Conservation (phyloP, 768 basidiomycete genomes). For the Pleurotus salmoneostramineus region DNA sequence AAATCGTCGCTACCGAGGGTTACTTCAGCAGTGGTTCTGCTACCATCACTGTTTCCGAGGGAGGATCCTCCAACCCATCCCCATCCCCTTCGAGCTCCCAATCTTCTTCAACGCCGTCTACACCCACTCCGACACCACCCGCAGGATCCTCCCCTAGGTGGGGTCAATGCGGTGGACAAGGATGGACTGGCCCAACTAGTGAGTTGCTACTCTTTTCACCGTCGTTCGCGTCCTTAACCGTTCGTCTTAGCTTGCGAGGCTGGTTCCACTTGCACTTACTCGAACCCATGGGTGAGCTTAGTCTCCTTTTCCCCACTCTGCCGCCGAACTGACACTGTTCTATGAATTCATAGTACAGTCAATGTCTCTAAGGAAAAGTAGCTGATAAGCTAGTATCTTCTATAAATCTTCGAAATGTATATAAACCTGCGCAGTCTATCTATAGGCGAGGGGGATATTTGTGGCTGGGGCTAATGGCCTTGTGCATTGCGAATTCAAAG, state of each 20-base stretch:
- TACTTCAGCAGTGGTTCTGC: slow-evolving; percentile 40
- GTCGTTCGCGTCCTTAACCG: not conserved
- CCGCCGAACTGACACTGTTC: not conserved
- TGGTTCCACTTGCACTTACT: slow-evolving; percentile 14
- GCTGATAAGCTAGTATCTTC: no score
- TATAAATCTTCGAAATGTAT: no score
- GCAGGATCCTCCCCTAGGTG: slow-evolving; percentile 16
- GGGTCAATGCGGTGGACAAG: slow-evolving; percentile 27
- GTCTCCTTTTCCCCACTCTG: not conserved
- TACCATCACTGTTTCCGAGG: slow-evolving; percentile 11
- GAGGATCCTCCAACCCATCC: slow-evolving; percentile 6
- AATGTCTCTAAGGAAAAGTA: slow-evolving; percentile 17
- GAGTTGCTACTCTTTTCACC: not conserved
- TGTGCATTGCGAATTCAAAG: no score
- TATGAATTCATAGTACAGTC: slow-evolving; percentile 29
- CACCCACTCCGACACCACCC: slow-evolving; percentile 11
- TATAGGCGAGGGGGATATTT: no score
- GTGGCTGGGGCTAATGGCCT: no score
- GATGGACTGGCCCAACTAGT: slow-evolving; percentile 23
- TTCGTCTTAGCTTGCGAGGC: slow-evolving; percentile 11
- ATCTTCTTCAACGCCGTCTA: slow-evolving; percentile 12
- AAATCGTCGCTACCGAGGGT: slow-evolving; percentile 45
- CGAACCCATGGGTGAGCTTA: slow-evolving; percentile 16
- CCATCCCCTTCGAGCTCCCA: not conserved
- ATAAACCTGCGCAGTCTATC: no score